Percentiles rank a stretch among this genome's conserved stretches.
Evolutionary conservation across 257 asterid species (phyloP).

Genomic region (Jacaranda copaia): DNA sequence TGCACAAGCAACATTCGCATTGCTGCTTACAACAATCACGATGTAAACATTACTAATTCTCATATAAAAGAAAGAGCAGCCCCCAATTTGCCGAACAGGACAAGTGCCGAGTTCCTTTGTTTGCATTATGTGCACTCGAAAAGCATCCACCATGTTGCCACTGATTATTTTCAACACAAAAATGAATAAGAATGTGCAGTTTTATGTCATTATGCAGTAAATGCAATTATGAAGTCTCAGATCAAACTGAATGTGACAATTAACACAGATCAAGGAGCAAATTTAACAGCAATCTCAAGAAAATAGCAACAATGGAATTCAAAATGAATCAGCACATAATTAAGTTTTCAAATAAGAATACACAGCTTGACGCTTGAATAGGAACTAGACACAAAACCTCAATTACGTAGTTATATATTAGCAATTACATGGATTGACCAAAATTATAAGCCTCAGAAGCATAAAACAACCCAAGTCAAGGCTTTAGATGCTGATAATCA

Average conservation of each 20-base stretch:
- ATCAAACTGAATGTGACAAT: conserved; percentile 11
- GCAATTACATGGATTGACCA: conserved; percentile 17
- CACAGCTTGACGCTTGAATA: background rate
- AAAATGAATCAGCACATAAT: conserved; percentile 3
- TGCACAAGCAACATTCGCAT: conserved; percentile 97
- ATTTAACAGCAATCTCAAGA: background rate
- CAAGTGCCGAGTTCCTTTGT: conserved; percentile 99
- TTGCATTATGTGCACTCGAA: conserved; percentile 97
- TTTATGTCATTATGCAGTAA: conserved; percentile 7
- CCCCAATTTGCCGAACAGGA: conserved; percentile 99
- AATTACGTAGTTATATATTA: conserved; percentile 26
- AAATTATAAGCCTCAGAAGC: conserved; percentile 13
- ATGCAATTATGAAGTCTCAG: background rate
- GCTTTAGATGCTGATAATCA: conserved; percentile 4
- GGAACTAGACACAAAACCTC: conserved; percentile 26
- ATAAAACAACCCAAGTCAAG: conserved; percentile 14
- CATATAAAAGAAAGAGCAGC: conserved; percentile 99
- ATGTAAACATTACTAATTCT: conserved; percentile 97
- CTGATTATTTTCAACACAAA: conserved; percentile 50
- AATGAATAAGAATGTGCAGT: conserved; percentile 30
- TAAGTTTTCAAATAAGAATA: conserved; percentile 14
- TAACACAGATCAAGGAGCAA: conserved; percentile 28
- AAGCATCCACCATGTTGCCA: conserved; percentile 99
- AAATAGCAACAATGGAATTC: conserved; percentile 6
- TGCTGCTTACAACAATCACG: conserved; percentile 98